Evolutionary conservation across 495 filamentous ascomycete genomes (phyloP).

Genomic region (Cladorrhinum samala): DNA sequence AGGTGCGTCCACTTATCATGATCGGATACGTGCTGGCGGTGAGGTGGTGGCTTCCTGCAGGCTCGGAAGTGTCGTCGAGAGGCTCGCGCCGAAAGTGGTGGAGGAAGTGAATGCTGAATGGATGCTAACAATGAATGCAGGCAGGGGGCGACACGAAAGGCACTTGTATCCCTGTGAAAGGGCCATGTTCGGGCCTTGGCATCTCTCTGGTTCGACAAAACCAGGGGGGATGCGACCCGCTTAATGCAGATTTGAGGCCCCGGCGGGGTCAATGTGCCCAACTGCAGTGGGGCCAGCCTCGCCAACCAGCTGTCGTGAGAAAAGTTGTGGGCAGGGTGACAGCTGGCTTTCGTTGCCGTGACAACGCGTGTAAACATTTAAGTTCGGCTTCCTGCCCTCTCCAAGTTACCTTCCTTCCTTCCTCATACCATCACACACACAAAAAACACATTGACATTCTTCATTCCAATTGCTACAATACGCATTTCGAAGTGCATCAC

Average conservation of each 20-base stretch:
- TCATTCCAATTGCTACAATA: neutral
- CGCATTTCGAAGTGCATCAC: neutral
- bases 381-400: neutral
- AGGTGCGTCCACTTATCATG: too few species aligned
- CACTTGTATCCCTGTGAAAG: neutral
- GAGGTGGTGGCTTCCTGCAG: neutral
- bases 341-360: slow-evolving; percentile 5
- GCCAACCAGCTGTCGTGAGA: slow-evolving; percentile 1
- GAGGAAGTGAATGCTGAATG: neutral
- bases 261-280: neutral
- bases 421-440: slow-evolving; percentile 1
- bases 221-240: neutral
- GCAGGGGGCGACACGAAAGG: too few species aligned
- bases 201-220: neutral
- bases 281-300: neutral
- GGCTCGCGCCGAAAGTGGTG: neutral
- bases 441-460: neutral
- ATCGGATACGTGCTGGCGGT: too few species aligned
- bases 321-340: neutral
- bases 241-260: neutral
- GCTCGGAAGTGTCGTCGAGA: neutral
- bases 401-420: slow-evolving; percentile 1
- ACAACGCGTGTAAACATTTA: slow-evolving; percentile 15
- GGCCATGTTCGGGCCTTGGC: neutral
- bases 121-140: too few species aligned